A percentile compares a stretch with the other conserved stretches of the same genome.
Conservation (phyloP, 345 rosid species). For the Aquilaria malaccensis region DNA sequence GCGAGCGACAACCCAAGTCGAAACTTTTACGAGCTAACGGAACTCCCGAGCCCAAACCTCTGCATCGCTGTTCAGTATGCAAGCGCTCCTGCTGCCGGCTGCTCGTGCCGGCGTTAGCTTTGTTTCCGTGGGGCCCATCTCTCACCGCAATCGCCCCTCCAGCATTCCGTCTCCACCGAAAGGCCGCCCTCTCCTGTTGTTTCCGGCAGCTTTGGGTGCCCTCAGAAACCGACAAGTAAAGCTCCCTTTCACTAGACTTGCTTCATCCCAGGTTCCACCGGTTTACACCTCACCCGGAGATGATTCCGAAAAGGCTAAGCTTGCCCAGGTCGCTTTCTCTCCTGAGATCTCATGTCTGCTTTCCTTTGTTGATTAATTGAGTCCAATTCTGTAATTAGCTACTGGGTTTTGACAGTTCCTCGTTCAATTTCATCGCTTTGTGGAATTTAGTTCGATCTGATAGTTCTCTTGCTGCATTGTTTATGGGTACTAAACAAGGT, state of each 20-base stretch:
- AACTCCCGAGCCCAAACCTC: neutral
- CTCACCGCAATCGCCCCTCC: conserved; percentile 16
- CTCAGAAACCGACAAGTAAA: conserved; percentile 26
- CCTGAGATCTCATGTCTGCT: neutral
- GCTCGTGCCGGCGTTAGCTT: conserved; percentile 27
- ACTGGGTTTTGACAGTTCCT: neutral
- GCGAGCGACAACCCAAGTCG: too few species aligned
- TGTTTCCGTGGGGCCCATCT: conserved; percentile 18
- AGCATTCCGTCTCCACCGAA: conserved; percentile 14
- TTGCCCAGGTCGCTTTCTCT: conserved; percentile 51
- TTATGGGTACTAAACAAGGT: too few species aligned
- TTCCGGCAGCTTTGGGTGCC: conserved; percentile 15
- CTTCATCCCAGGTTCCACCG: conserved; percentile 37
- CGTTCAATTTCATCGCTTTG: conserved; percentile 7
- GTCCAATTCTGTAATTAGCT: neutral
- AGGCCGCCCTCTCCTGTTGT: conserved; percentile 9
- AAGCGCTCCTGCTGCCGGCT: conserved; percentile 47
- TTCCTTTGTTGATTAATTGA: neutral
- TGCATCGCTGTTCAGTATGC: conserved; percentile 28
- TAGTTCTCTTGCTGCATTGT: neutral
- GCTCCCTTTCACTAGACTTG: conserved; percentile 12
- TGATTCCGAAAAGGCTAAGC: conserved; percentile 58
- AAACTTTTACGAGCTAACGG: too few species aligned
- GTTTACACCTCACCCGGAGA: conserved; percentile 27
- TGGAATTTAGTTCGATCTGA: neutral